These are phyloP conservation scores for Juncus effusus DNA, from an alignment of 176 grass and related monocot species.

Conservation along the genomic window DNA sequence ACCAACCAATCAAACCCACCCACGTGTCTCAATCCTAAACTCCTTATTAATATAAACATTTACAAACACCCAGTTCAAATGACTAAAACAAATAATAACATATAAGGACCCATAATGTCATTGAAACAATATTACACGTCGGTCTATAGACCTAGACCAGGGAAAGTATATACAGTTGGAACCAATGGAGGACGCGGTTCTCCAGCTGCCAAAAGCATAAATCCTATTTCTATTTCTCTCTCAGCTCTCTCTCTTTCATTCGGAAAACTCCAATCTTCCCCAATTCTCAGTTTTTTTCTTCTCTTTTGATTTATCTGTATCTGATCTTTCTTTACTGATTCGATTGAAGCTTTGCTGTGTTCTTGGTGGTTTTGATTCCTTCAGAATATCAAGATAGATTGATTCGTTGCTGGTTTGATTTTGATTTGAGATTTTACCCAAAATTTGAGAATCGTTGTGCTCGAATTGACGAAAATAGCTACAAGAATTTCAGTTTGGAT, in stretches of 20 bases:
- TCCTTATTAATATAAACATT: background rate
- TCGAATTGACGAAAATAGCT: background rate
- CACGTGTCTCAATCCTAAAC: background rate
- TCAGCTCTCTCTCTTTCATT: background rate
- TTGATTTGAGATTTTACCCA: slow-evolving; percentile 6
- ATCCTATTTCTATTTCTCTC: background rate
- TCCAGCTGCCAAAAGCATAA: slow-evolving; percentile 14
- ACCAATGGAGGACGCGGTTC: slow-evolving; percentile 6
- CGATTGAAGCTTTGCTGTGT: background rate
- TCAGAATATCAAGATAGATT: background rate
- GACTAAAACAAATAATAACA: background rate
- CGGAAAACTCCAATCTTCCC: background rate
- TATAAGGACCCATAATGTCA: too few relatives aligned
- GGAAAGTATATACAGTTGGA: background rate
- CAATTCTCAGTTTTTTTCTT: background rate
- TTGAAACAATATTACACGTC: too few relatives aligned
- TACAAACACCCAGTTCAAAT: background rate
- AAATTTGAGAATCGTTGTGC: slow-evolving; percentile 2
- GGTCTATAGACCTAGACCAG: slow-evolving; percentile 3
- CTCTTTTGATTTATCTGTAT: slow-evolving; percentile 11
- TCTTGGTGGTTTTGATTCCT: background rate
- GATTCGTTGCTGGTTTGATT: slow-evolving; percentile 7
- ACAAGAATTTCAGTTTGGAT: background rate
- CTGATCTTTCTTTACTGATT: background rate
- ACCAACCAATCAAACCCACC: background rate